Percentiles rank a stretch among this genome's conserved stretches.
Evolutionary conservation across 1,139 yeast species (phyloP).

Genomic region (Yamadazyma sp.): DNA sequence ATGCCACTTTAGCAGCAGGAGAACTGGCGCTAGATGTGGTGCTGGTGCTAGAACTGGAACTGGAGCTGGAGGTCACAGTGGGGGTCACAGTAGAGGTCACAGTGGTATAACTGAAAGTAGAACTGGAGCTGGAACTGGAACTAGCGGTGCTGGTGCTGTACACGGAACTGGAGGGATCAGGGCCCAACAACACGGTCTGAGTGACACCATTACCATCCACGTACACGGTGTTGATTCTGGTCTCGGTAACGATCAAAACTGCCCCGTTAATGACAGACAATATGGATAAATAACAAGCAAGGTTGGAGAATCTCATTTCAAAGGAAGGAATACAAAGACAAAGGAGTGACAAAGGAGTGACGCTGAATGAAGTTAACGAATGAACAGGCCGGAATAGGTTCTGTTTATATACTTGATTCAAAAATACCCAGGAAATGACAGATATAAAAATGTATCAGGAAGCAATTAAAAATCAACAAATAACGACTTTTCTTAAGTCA

Average conservation of each 20-base stretch:
- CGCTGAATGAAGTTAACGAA: constrained; percentile 3
- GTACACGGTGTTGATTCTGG: constrained; percentile 18
- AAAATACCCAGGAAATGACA: too few species aligned
- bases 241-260: constrained; percentile 20
- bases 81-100: too few species aligned
- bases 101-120: too few species aligned
- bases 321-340: constrained; percentile 4
- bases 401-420: too few species aligned
- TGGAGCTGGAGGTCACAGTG: too few species aligned
- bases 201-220: constrained; percentile 11
- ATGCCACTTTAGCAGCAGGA: not conserved
- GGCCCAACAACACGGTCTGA: constrained; percentile 4
- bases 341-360: not conserved
- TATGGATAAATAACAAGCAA: constrained; percentile 17
- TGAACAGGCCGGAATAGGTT: too few species aligned
- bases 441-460: not conserved
- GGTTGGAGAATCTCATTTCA: constrained; percentile 19
- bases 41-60: not conserved
- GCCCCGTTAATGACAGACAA: constrained; percentile 16
- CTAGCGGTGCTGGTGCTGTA: constrained; percentile 1
- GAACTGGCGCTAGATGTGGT: not conserved
- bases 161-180: constrained; percentile 3
- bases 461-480: constrained; percentile 1
- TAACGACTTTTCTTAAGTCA: too few species aligned
- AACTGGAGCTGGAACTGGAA: not conserved